These are phyloP conservation scores for Fusarium sp. DNA, from an alignment of 2,329 filamentous ascomycete genomes.

Conservation along the genomic window DNA sequence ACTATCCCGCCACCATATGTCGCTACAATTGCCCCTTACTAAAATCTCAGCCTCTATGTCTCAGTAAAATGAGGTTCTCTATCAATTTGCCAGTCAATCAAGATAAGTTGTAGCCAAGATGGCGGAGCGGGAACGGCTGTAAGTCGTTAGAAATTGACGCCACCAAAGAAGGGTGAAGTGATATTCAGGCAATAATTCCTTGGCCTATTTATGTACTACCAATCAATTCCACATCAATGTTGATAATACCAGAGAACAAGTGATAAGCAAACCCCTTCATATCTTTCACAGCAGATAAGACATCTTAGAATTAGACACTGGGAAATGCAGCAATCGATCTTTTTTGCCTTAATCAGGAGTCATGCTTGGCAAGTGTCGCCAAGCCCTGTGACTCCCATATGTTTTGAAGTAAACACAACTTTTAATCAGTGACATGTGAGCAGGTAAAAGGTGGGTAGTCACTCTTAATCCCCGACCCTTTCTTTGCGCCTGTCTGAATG, in stretches of 20 bases:
- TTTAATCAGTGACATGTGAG: not conserved
- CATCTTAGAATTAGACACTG: not conserved
- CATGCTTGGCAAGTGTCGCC: not conserved
- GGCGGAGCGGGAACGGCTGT: no score
- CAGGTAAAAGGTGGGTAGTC: not conserved
- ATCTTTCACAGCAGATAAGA: not conserved
- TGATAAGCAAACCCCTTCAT: not conserved
- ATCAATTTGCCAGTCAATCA: not conserved
- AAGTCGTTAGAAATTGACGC: not conserved
- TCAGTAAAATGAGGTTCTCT: not conserved
- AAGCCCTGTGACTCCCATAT: not conserved
- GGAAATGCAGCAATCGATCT: not conserved
- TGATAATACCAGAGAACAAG: not conserved
- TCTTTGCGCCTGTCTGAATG: not conserved
- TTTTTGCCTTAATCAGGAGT: not conserved
- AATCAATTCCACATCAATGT: not conserved
- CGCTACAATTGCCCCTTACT: not conserved
- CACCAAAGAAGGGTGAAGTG: not conserved
- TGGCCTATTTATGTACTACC: not conserved
- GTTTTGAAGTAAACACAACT: not conserved
- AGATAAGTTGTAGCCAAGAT: not conserved
- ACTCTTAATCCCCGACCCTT: not conserved
- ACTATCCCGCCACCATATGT: not conserved
- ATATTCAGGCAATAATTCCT: not conserved
- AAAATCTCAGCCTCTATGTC: not conserved